Percentiles rank a stretch among this genome's conserved stretches.
phyloP scores from a whole-genome alignment of 2,329 filamentous ascomycete species.

The Penicillium glabrum region DNA sequence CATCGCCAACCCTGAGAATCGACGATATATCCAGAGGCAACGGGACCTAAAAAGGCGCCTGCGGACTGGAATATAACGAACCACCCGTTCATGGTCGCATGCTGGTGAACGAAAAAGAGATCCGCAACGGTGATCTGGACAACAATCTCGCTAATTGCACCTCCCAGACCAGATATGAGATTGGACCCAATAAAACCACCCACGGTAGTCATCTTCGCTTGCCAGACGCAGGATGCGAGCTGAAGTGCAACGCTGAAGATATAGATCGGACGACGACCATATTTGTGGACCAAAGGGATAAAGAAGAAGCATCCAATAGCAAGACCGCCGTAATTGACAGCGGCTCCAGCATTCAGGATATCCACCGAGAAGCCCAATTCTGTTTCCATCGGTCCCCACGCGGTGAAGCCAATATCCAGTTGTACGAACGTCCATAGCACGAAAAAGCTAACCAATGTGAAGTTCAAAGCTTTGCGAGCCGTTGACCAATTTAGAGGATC shows the following conservation, averaged over 20 bases:
- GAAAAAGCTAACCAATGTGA: constrained; percentile 25
- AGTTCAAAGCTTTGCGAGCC: constrained; percentile 25
- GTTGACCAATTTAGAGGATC: constrained; percentile 29
- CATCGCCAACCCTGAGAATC: constrained; percentile 50
- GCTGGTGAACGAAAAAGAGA: constrained; percentile 50
- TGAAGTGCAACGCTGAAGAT: constrained; percentile 43
- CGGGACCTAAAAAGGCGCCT: constrained; percentile 40
- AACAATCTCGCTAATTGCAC: constrained; percentile 46
- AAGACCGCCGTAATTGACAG: constrained; percentile 44
- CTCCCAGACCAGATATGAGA: constrained; percentile 44
- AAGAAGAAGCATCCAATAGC: constrained; percentile 46
- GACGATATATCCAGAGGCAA: constrained; percentile 33
- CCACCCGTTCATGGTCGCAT: constrained; percentile 48
- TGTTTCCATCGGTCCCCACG: constrained; percentile 44
- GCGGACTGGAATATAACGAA: constrained; percentile 40
- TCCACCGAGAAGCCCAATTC: constrained; percentile 45
- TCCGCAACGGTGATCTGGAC: constrained; percentile 50
- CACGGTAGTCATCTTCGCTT: constrained; percentile 40
- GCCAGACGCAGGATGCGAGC: constrained; percentile 43
- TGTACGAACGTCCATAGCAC: constrained; percentile 29
- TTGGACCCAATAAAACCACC: constrained; percentile 47
- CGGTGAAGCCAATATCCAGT: constrained; percentile 42
- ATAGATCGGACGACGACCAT: constrained; percentile 49
- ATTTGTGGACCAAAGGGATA: constrained; percentile 49
- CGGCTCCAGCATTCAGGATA: constrained; percentile 47